These are phyloP conservation scores for Alternaria panax DNA, from an alignment of 2,329 filamentous ascomycete species.

Conservation along the genomic window DNA sequence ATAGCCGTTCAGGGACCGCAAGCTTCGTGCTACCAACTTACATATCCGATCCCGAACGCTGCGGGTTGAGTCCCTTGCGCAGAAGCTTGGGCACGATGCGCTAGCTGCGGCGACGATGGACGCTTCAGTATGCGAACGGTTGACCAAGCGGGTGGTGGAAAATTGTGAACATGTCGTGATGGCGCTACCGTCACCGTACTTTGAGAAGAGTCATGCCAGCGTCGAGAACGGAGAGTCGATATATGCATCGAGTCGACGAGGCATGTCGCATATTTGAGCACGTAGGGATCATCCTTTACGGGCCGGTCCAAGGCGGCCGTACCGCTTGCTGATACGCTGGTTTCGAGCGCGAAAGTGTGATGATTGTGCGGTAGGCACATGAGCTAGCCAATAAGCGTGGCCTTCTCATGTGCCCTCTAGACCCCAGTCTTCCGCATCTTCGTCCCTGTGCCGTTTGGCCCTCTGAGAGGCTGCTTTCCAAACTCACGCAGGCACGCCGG, in stretches of 20 bases:
- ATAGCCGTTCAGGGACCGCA: constrained; percentile 30
- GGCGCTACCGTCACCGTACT: constrained; percentile 31
- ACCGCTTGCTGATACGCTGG: constrained; percentile 31
- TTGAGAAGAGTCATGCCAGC: constrained; percentile 13
- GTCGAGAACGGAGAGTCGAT: constrained; percentile 19
- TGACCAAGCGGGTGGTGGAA: constrained; percentile 7
- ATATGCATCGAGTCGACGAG: constrained; percentile 20
- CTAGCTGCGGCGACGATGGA: background rate
- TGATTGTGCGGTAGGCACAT: constrained; percentile 29
- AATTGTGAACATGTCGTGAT: constrained; percentile 5
- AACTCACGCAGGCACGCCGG: constrained; percentile 47
- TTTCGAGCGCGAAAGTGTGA: constrained; percentile 28
- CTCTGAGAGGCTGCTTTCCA: constrained; percentile 38
- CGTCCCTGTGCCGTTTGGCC: constrained; percentile 29
- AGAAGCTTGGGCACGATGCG: constrained; percentile 21
- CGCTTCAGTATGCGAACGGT: constrained; percentile 10
- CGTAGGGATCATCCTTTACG: constrained; percentile 30
- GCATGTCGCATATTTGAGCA: constrained; percentile 17
- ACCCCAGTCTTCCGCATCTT: constrained; percentile 33
- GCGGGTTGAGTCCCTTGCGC: constrained; percentile 21
- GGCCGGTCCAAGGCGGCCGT: constrained; percentile 32
- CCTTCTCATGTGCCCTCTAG: constrained; percentile 25
- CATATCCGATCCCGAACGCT: constrained; percentile 27
- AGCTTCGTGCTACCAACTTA: constrained; percentile 34
- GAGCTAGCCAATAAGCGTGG: constrained; percentile 13